Evolutionary conservation across 495 filamentous ascomycete species (phyloP).

Genomic region (Annulohypoxylon nitens): DNA sequence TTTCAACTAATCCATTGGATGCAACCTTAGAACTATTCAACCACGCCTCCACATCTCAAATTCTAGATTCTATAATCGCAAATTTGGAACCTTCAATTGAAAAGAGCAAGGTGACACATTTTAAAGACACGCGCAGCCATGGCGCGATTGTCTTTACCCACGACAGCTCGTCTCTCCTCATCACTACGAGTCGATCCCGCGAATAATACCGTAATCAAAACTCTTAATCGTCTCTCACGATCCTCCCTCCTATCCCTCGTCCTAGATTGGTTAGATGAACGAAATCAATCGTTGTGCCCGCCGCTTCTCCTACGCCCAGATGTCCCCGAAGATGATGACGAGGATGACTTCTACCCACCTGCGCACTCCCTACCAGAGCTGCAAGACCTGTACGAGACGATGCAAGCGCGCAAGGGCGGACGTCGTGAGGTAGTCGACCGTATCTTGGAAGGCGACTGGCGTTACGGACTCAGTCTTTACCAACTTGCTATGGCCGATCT

Average conservation of each 20-base stretch:
- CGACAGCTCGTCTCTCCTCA: slow-evolving; percentile 61
- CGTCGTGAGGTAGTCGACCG: slow-evolving; percentile 82
- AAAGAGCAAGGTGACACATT: not conserved
- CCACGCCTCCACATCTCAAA: not conserved
- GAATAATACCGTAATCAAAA: slow-evolving; percentile 72
- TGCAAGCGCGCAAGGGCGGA: slow-evolving; percentile 70
- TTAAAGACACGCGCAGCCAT: slow-evolving; percentile 38
- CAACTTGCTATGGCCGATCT: slow-evolving; percentile 86
- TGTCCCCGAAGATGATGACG: slow-evolving; percentile 61
- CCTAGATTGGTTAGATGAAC: slow-evolving; percentile 78
- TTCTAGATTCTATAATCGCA: slow-evolving; percentile 4
- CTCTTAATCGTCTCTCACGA: slow-evolving; percentile 76
- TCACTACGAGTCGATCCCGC: slow-evolving; percentile 72
- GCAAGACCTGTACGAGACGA: slow-evolving; percentile 69
- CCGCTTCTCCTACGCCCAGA: slow-evolving; percentile 64
- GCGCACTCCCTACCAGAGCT: slow-evolving; percentile 72
- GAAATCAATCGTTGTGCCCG: slow-evolving; percentile 67
- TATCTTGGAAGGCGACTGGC: slow-evolving; percentile 85
- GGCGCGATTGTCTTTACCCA: slow-evolving; percentile 61
- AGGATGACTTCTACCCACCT: slow-evolving; percentile 70
- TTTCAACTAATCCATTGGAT: not conserved
- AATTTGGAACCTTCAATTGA: not conserved
- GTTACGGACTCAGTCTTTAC: slow-evolving; percentile 78
- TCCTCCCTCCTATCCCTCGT: slow-evolving; percentile 76
- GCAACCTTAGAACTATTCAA: not conserved